Evolutionary conservation across 2,329 filamentous ascomycete genomes (phyloP), one percentile per base, ranked within the genome.

Genomic region (Phaeophleospora eucalypticola): DNA sequence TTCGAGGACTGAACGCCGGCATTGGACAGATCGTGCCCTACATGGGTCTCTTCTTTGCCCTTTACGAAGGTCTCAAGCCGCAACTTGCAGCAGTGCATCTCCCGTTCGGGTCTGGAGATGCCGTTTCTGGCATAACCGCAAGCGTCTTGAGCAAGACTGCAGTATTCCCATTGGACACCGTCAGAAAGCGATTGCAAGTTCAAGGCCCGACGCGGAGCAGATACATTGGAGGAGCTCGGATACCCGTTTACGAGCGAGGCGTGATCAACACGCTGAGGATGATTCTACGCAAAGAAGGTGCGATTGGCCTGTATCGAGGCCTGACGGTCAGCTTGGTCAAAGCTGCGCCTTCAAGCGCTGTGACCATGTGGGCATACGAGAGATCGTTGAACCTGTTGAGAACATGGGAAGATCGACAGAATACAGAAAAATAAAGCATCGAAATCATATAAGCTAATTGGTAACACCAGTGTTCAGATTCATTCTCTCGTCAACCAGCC

Each of bases 281-380:
- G 51, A 95, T 97, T 49, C 59, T 90, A 48, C 73, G 68, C 44
- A 77, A 74, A 7, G 90, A 97, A 66, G 90, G 93, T 0, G 59
- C 83, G 36, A 77, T 87, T 45, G 90, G 91, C 0, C 66, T 97
- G 58, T 98, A 97, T 67, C 79, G 90, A 44, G 93, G 93, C 0
- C 71, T 98, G 65, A 85, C 84, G 1, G 89, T 97, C 46, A 91
- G 89, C 65, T 70, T 98, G 63, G 66, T 97, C 57, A 98, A 98
- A 74, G 88, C 91, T 24, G 93, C 91, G 17, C 93, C 93, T n/a
- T 83, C 87, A 20, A 93, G 87, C 66, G 89, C 90, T 4, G 81
- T 95, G 24, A 96, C 90, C 0, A 87, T 96, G 76, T 96, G 89
- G 89, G 94, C 88, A 2, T 96, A 95, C 68, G 90, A 95, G 71